These are phyloP conservation scores for Naganishia onofrii DNA, from an alignment of 768 basidiomycete genomes.

Conservation along the genomic window DNA sequence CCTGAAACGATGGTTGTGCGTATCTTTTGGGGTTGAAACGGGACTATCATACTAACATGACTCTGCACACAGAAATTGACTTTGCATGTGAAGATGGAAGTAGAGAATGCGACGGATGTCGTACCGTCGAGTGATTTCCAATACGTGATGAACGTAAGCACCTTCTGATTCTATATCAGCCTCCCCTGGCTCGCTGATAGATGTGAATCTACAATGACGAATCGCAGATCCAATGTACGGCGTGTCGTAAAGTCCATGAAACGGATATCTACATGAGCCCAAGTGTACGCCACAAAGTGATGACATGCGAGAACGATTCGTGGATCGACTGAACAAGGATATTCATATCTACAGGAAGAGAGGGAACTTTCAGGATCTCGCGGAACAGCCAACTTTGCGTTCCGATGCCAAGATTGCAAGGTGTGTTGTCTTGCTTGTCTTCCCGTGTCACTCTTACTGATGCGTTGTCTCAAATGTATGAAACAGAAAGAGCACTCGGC, in stretches of 20 bases:
- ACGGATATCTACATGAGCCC: slow-evolving; percentile 47
- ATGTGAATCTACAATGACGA: not conserved
- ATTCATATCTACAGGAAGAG: slow-evolving; percentile 40
- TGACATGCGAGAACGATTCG: too few relatives aligned
- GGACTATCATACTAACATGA: not conserved
- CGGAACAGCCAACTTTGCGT: slow-evolving; percentile 49
- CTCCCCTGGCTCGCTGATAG: not conserved
- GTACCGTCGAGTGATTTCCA: slow-evolving; percentile 43
- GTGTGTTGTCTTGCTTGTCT: slow-evolving; percentile 32
- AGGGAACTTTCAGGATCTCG: slow-evolving; percentile 49
- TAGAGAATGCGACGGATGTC: slow-evolving; percentile 50
- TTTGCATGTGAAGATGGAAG: slow-evolving; percentile 47
- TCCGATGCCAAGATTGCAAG: slow-evolving; percentile 49
- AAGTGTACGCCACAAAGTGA: slow-evolving; percentile 35
- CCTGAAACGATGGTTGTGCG: not conserved
- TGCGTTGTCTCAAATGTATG: too few relatives aligned
- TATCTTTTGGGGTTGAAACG: not conserved
- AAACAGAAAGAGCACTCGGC: slow-evolving; percentile 51
- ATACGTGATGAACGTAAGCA: slow-evolving; percentile 48
- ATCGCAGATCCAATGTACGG: slow-evolving; percentile 38
- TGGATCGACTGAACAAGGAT: not conserved
- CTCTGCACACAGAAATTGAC: slow-evolving; percentile 42
- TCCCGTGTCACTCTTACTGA: too few relatives aligned
- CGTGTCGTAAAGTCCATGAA: slow-evolving; percentile 46
- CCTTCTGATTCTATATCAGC: not conserved